A percentile compares a stretch with the other conserved stretches of the same genome.
phyloP scores from a whole-genome alignment of 352 stramenopile genomes.

The Lagenidium sp. region DNA sequence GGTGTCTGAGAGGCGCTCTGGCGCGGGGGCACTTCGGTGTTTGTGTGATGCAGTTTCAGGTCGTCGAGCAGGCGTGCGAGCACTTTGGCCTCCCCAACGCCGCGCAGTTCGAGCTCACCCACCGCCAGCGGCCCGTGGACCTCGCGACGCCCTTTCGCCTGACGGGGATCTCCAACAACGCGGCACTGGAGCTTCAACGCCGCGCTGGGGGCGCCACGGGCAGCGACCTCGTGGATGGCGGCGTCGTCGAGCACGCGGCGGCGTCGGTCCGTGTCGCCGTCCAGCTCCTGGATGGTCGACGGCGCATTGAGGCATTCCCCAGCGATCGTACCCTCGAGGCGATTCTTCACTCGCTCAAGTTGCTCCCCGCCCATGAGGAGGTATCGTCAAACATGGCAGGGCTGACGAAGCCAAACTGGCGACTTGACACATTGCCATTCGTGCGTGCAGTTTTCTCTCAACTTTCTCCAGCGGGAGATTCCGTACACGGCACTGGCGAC shows the following conservation, averaged over 20 bases:
- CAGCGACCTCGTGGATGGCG: too few relatives aligned
- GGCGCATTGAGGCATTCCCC: slow-evolving; percentile 53
- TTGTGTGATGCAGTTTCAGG: slow-evolving; percentile 44
- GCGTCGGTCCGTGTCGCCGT: slow-evolving; percentile 76
- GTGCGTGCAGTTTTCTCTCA: slow-evolving; percentile 79
- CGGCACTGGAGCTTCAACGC: slow-evolving; percentile 56
- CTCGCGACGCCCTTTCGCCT: slow-evolving; percentile 79
- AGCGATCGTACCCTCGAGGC: slow-evolving; percentile 41
- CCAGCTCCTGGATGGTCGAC: slow-evolving; percentile 65
- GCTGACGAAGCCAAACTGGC: too few relatives aligned
- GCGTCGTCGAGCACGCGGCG: slow-evolving; percentile 3
- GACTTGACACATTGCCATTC: too few relatives aligned
- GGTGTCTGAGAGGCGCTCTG: too few relatives aligned
- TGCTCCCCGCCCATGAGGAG: too few relatives aligned
- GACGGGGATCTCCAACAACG: slow-evolving; percentile 82
- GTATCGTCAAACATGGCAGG: too few relatives aligned
- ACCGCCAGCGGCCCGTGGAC: slow-evolving; percentile 57
- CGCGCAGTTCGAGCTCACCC: slow-evolving; percentile 45
- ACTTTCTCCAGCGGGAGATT: slow-evolving; percentile 74
- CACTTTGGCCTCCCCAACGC: slow-evolving; percentile 40
- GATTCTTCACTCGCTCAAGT: too few relatives aligned
- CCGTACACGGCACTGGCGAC: slow-evolving; percentile 28
- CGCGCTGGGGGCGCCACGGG: slow-evolving; percentile 18
- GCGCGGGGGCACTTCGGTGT: too few relatives aligned
- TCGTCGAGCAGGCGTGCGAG: slow-evolving; percentile 45